phyloP scores from a whole-genome alignment of 352 stramenopile genomes.

The Albugo laibachii region DNA sequence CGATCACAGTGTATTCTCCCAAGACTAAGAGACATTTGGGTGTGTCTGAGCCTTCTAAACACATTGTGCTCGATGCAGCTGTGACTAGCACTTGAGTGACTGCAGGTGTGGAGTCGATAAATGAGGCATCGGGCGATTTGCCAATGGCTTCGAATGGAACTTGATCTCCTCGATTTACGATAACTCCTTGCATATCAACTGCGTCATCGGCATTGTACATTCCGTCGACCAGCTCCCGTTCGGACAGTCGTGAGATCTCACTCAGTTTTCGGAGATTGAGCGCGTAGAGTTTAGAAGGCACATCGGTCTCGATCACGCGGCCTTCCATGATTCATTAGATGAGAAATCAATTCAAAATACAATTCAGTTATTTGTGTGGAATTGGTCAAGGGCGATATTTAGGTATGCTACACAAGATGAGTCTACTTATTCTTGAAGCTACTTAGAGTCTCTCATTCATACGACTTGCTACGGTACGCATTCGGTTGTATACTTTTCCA shows the following conservation, averaged over 20 bases:
- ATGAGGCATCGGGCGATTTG: constrained; percentile 13
- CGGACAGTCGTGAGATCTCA: constrained; percentile 30
- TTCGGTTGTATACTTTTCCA: constrained; percentile 99
- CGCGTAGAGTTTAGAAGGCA: constrained; percentile 60
- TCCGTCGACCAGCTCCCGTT: constrained; percentile 37
- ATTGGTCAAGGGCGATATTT: too few relatives aligned
- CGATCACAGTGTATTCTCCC: constrained; percentile 55
- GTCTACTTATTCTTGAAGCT: neutral
- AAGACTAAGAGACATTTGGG: constrained; percentile 63
- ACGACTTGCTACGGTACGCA: constrained; percentile 96
- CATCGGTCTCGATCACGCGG: constrained; percentile 23
- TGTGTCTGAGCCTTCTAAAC: constrained; percentile 50
- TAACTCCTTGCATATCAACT: constrained; percentile 64
- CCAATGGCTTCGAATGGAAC: constrained; percentile 62
- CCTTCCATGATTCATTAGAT: too few relatives aligned
- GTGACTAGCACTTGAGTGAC: constrained; percentile 67
- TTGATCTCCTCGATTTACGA: constrained; percentile 54
- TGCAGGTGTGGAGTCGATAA: constrained; percentile 5
- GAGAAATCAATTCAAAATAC: too few relatives aligned
- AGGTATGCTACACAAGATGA: too few relatives aligned
- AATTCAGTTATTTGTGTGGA: too few relatives aligned
- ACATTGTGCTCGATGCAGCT: constrained; percentile 58
- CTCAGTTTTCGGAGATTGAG: constrained; percentile 52
- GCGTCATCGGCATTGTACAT: constrained; percentile 47
- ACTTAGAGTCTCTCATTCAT: constrained; percentile 94